phyloP scores from a whole-genome alignment of 257 asterid species.

The Craterostigma plantagineum region DNA sequence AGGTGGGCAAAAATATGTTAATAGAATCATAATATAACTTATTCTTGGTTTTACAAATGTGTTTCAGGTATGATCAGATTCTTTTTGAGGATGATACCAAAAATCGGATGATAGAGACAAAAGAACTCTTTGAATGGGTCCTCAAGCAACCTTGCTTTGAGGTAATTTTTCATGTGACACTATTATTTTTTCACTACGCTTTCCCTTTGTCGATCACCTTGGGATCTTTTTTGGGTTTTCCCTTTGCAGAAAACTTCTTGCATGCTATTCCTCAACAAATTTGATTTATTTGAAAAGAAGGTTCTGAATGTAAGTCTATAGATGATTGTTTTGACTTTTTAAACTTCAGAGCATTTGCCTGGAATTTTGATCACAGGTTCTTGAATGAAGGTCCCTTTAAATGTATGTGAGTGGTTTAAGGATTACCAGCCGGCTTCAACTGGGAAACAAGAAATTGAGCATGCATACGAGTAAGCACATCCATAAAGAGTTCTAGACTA shows the following conservation, averaged over 20 bases:
- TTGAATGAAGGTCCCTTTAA: conserved; percentile 54
- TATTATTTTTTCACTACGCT: no score
- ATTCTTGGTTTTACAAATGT: no score
- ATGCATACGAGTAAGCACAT: conserved; percentile 87
- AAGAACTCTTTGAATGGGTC: conserved; percentile 96
- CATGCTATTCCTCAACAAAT: conserved; percentile 97
- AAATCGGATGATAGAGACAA: conserved; percentile 90
- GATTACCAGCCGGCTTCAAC: conserved; percentile 90
- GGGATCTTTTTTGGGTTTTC: no score
- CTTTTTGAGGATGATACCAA: conserved; percentile 90
- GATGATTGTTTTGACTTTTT: no score
- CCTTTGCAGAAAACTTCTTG: conserved; percentile 89
- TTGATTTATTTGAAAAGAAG: conserved; percentile 93
- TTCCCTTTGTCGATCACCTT: no score
- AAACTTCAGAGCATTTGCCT: no score
- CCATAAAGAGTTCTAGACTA: conserved; percentile 4
- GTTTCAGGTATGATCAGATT: conserved; percentile 92
- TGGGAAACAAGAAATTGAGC: conserved; percentile 92
- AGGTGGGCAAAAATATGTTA: no score
- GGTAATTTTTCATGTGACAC: conserved; percentile 26
- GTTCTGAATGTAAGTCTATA: conserved; percentile 54
- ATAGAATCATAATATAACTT: no score
- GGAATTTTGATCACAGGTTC: background rate
- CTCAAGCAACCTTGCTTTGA: conserved; percentile 94
- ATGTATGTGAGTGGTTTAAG: conserved; percentile 78